These are phyloP conservation scores for Phytophthora pisi DNA, from an alignment of 352 stramenopile genomes.

Conservation along the genomic window DNA sequence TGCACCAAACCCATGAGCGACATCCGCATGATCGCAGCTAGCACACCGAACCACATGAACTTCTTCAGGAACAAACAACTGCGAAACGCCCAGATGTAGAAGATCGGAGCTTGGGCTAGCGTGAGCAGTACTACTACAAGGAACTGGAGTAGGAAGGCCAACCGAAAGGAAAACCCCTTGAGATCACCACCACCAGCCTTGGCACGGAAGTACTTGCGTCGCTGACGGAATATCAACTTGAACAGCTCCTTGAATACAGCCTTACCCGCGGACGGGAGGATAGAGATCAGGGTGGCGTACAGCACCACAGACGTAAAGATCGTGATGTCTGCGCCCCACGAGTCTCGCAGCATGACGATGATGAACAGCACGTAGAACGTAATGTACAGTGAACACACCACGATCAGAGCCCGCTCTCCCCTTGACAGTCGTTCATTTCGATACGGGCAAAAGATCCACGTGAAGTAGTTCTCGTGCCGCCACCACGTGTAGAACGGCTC, in stretches of 20 bases:
- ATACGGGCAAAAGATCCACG: conserved; percentile 76
- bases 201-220: conserved; percentile 69
- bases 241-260: conserved; percentile 79
- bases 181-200: conserved; percentile 49
- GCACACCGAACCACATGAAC: conserved; percentile 71
- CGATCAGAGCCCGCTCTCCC: conserved; percentile 64
- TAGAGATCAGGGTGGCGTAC: conserved; percentile 60
- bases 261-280: conserved; percentile 64
- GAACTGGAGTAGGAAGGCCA: conserved; percentile 63
- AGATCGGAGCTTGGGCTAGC: conserved; percentile 54
- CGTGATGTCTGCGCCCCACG: conserved; percentile 42
- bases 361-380: conserved; percentile 80
- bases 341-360: conserved; percentile 62
- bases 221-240: conserved; percentile 76
- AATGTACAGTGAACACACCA: conserved; percentile 74
- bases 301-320: conserved; percentile 47
- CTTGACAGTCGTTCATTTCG: conserved; percentile 66
- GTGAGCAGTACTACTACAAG: conserved; percentile 59
- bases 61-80: conserved; percentile 68
- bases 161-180: conserved; percentile 54
- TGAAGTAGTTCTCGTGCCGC: conserved; percentile 82
- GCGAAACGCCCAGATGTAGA: conserved; percentile 72
- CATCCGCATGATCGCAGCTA: conserved; percentile 63
- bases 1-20: conserved; percentile 56
- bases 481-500: conserved; percentile 82